Evolutionary conservation across 768 basidiomycete species (phyloP), one percentile per base, ranked within the genome.

Genomic region (Lactarius trivialis): DNA sequence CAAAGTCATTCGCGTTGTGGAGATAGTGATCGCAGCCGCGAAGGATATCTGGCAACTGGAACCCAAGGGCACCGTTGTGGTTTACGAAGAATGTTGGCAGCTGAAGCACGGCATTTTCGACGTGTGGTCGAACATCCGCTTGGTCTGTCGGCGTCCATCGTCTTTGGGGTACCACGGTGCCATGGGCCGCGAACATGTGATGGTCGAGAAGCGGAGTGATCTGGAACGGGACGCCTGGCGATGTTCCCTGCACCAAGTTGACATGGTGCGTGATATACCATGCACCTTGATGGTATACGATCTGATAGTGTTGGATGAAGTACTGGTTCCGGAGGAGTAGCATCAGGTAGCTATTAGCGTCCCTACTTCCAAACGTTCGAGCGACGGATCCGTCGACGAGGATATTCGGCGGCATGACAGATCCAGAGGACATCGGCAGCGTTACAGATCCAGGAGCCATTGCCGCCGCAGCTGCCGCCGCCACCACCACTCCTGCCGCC

Each of bases 71-170:
- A 5, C 53, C 51, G 2, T 32, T 49, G 5, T 8, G 37, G 2
- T 54, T 55, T 5, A 58, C 30, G 21, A 63, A 63, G 48, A 55
- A 63, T 0, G 59, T 6, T 1, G 62, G 62, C 6, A 60, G 45
- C n/a, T 50, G 58, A 26, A 63, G 58, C 12, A 14, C 19, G 19
- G 62, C 53, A 4, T 1, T 14, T 34, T 9, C 9, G 6, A 59
- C 57, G 12, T 55, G 21, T 33, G 53, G 61, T 17, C 36, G 57
- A 24, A 55, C 1, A 53, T 63, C 61, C n/a, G 54, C 57, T 6
- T 49, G 34, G 14, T 63, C 36, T 1, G 28, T 17, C 17, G 61
- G 61, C 1, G 12, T 19, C 61, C 61, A 63, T 55, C 61, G 61
- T 7, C 9, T 11, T 24, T 63, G 61, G 12, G 52, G 61, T 8